These are phyloP conservation scores for Phylloporus arenicola DNA, from an alignment of 768 basidiomycete species.

Conservation along the genomic window DNA sequence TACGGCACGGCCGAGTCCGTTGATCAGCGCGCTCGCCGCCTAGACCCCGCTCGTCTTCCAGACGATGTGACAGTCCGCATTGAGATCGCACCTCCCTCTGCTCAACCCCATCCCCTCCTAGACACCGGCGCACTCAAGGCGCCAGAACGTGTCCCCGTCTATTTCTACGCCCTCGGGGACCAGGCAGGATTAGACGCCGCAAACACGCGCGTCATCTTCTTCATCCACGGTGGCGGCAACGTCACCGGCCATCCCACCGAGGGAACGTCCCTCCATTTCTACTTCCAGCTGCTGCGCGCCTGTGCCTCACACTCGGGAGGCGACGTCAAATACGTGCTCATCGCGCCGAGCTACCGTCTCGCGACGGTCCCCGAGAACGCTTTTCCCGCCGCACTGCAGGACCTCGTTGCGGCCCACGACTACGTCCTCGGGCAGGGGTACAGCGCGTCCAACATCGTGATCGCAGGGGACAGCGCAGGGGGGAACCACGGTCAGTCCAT, in stretches of 20 bases:
- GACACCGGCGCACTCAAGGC: background rate
- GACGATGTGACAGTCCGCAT: background rate
- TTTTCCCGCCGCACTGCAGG: conserved; percentile 22
- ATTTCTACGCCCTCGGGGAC: conserved; percentile 12
- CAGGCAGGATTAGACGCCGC: background rate
- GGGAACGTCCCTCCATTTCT: conserved; percentile 3
- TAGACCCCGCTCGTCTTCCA: background rate
- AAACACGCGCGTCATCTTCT: conserved; percentile 17
- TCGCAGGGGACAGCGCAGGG: conserved; percentile 25
- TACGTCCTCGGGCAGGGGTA: conserved; percentile 23
- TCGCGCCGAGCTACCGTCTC: conserved; percentile 18
- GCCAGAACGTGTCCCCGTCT: conserved; percentile 1
- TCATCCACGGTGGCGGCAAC: conserved; percentile 22
- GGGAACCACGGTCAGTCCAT: conserved; percentile 19
- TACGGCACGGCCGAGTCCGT: background rate
- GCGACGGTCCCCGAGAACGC: conserved; percentile 18
- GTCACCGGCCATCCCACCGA: conserved; percentile 15
- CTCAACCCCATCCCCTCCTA: background rate
- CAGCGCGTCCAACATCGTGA: conserved; percentile 12
- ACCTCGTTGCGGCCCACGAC: conserved; percentile 23
- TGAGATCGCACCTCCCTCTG: conserved; percentile 1
- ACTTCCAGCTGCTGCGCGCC: conserved; percentile 6
- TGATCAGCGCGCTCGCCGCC: background rate
- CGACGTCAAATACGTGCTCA: conserved; percentile 1
- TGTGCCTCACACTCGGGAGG: background rate